These are phyloP conservation scores for Globisporangium barbulae DNA, from an alignment of 352 stramenopile genomes.

Conservation along the genomic window DNA sequence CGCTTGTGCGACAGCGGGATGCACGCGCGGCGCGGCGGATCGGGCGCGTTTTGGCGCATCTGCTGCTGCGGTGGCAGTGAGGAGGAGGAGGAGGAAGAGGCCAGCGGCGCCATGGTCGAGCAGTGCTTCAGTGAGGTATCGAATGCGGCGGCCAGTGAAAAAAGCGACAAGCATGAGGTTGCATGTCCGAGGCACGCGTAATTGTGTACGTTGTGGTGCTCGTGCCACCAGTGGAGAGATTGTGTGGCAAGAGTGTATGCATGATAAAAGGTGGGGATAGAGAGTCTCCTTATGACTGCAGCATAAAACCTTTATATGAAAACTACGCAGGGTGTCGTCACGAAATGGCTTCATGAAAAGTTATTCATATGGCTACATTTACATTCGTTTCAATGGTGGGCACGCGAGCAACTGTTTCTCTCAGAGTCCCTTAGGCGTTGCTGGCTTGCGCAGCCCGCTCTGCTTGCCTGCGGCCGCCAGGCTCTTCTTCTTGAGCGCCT, in stretches of 20 bases:
- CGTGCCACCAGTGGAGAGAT: not conserved
- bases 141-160: not conserved
- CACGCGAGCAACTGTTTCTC: not conserved
- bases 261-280: not conserved
- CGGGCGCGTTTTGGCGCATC: conserved; percentile 31
- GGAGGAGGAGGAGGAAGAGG: not conserved
- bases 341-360: not conserved
- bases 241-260: not conserved
- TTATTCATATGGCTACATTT: conserved; percentile 10
- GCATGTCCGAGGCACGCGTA: not conserved
- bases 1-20: conserved; percentile 54
- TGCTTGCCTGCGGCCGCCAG: not conserved
- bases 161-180: not conserved
- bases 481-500: conserved; percentile 46
- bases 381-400: not conserved
- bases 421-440: conserved; percentile 16
- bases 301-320: not conserved
- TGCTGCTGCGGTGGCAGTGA: not conserved
- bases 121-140: not conserved
- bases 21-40: conserved; percentile 30
- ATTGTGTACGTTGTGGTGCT: not conserved
- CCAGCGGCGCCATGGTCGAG: conserved; percentile 3
- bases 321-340: too few relatives aligned
- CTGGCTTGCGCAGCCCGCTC: conserved; percentile 4
- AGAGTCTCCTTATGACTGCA: not conserved